Evolutionary conservation across 257 asterid species (phyloP), one percentile per base, ranked within the genome.

Genomic region (Ligustrum vulgare): DNA sequence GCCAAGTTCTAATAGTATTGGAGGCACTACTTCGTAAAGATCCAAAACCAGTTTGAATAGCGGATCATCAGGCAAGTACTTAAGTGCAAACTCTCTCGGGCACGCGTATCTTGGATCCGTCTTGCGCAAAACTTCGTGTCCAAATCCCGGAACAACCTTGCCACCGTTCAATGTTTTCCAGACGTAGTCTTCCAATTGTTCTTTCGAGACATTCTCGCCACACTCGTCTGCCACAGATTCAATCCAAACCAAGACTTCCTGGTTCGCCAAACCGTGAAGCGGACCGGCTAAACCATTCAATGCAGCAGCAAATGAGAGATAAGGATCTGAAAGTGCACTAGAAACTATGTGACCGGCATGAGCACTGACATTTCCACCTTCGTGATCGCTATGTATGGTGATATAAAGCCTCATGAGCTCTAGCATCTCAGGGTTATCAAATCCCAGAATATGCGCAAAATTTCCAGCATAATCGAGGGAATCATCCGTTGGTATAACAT

Each of bases 291-390:
- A 81, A 80, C 98, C 99, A 87, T 94, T 94, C 73, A 94, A 83
- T 65, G 99, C 99, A 73, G 99, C 99, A 73, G 99, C 98, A 86
- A 84, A 94, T 70, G 99, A 94, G 71, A 94, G 99, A 81, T 92
- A 94, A 54, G 99, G 99, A 86, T 94, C 99, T 58, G 99, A 94
- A 77, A 94, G 97, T 20, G 99, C 98, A 79, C 99, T 94, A 31
- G 91, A 96, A 35, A 94, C 99, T 75, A 94, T 87, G 82, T 94
- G 99, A 79, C 97, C 98, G 8, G 98, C 92, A 81, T 94, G 99
- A 72, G 99, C 99, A 84, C 99, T 94, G 75, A 94, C 99, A 82
- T 94, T 94, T 51, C 99, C 99, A 69, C 99, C 99, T 89, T 94
- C 99, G 66, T 94, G 99, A 78, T 94, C 99, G 78, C 99, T 92